phyloP scores from a whole-genome alignment of 1,284 basidiomycete genomes.

The Cystobasidiaceae sp. region DNA sequence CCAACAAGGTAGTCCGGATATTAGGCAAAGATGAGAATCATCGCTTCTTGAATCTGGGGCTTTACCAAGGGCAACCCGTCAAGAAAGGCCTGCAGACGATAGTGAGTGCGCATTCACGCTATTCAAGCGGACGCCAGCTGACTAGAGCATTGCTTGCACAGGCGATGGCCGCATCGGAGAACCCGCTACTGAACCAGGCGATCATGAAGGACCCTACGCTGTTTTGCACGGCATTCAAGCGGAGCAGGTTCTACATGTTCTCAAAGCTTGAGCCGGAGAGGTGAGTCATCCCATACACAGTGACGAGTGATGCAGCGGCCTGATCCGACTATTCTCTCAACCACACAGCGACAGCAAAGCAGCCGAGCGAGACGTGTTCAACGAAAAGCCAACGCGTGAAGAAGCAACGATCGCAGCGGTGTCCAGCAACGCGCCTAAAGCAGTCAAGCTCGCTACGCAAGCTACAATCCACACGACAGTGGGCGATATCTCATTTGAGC shows the following conservation, averaged over 20 bases:
- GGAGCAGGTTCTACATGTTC: slow-evolving; percentile 94
- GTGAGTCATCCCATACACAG: slow-evolving; percentile 43
- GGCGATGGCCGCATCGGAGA: slow-evolving; percentile 92
- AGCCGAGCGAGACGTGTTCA: slow-evolving; percentile 96
- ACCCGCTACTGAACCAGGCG: slow-evolving; percentile 83
- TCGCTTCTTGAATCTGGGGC: slow-evolving; percentile 76
- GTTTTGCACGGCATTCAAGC: slow-evolving; percentile 88
- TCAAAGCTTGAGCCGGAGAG: slow-evolving; percentile 86
- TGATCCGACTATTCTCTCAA: too few relatives aligned
- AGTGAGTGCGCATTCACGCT: slow-evolving; percentile 51
- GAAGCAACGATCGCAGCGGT: slow-evolving; percentile 84
- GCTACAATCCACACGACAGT: slow-evolving; percentile 91
- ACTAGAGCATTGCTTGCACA: too few relatives aligned
- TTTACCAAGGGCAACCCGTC: slow-evolving; percentile 89
- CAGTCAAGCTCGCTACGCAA: slow-evolving; percentile 59
- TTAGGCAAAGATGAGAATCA: slow-evolving; percentile 92
- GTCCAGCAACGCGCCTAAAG: slow-evolving; percentile 53
- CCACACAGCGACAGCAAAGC: slow-evolving; percentile 76
- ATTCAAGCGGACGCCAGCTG: not conserved
- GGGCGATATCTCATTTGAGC: slow-evolving; percentile 70
- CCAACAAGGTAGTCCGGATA: slow-evolving; percentile 83
- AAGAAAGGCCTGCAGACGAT: slow-evolving; percentile 79
- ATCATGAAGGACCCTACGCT: slow-evolving; percentile 81
- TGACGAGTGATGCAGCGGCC: too few relatives aligned
- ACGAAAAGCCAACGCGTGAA: slow-evolving; percentile 93